These are phyloP conservation scores for Seminavis robusta DNA, from an alignment of 108 stramenopile species.

Conservation along the genomic window DNA sequence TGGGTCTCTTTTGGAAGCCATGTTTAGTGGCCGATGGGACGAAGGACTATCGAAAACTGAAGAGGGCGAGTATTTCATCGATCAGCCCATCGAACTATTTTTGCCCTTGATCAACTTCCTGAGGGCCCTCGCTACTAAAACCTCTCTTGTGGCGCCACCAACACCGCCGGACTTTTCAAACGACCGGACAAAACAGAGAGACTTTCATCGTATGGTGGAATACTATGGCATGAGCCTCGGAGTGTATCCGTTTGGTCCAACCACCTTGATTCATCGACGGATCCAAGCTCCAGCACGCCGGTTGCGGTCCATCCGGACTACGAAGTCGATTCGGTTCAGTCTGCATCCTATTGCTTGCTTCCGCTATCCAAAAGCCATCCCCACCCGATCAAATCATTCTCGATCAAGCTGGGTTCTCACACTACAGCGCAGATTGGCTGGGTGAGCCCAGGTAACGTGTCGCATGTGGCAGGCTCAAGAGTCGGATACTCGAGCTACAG, in stretches of 20 bases:
- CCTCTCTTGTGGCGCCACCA: constrained; percentile 27
- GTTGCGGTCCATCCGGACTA: no score
- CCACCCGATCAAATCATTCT: no score
- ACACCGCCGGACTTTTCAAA: constrained; percentile 30
- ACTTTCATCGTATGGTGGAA: constrained; percentile 58
- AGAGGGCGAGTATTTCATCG: constrained; percentile 49
- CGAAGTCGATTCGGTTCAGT: no score
- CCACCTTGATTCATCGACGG: constrained; percentile 4
- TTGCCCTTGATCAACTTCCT: constrained; percentile 47
- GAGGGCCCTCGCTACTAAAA: constrained; percentile 26
- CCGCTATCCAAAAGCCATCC: no score
- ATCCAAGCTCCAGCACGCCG: no score
- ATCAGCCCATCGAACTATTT: constrained; percentile 43
- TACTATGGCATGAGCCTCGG: constrained; percentile 51
- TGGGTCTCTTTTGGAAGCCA: constrained; percentile 49
- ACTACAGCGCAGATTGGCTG: no score
- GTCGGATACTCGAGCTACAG: no score
- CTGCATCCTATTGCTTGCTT: no score
- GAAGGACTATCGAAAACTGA: constrained; percentile 37
- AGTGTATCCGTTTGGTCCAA: constrained; percentile 30
- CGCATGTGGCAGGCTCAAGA: no score
- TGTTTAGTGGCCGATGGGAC: constrained; percentile 57
- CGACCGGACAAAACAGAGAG: constrained; percentile 10
- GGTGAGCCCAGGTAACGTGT: no score
- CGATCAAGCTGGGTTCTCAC: no score